A percentile compares a stretch with the other conserved stretches of the same genome.
Evolutionary conservation across 2,329 filamentous ascomycete species (phyloP).

Genomic region (Bipolaris victoriae): DNA sequence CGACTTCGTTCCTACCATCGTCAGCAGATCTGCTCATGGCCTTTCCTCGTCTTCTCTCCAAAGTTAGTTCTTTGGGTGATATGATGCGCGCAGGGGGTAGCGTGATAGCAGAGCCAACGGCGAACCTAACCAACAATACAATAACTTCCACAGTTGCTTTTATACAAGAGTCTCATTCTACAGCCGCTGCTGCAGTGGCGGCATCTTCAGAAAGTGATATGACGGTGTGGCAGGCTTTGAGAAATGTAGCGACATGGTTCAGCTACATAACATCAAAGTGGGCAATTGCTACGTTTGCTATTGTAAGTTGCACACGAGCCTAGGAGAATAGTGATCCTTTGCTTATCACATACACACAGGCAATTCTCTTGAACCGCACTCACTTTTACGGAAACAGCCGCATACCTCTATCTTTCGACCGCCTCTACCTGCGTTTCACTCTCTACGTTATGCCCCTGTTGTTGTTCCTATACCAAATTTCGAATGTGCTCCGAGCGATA

Average conservation of each 20-base stretch:
- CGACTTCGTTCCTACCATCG: slow-evolving; percentile 59
- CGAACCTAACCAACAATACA: slow-evolving; percentile 50
- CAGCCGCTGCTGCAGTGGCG: slow-evolving; percentile 50
- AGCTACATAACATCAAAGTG: slow-evolving; percentile 72
- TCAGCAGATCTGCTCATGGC: slow-evolving; percentile 72
- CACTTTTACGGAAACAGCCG: slow-evolving; percentile 92
- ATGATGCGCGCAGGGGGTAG: slow-evolving; percentile 62
- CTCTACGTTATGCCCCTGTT: slow-evolving; percentile 43
- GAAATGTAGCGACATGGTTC: slow-evolving; percentile 84
- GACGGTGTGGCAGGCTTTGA: slow-evolving; percentile 59
- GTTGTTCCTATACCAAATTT: slow-evolving; percentile 63
- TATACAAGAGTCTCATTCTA: slow-evolving; percentile 50
- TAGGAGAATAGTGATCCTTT: neutral
- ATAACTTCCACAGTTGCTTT: slow-evolving; percentile 48
- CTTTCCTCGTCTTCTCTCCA: slow-evolving; percentile 72
- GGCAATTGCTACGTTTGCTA: slow-evolving; percentile 85
- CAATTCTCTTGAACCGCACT: slow-evolving; percentile 86
- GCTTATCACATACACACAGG: slow-evolving; percentile 53
- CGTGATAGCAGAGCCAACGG: slow-evolving; percentile 66
- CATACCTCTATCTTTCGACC: slow-evolving; percentile 75
- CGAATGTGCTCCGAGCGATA: slow-evolving; percentile 78
- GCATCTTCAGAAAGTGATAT: slow-evolving; percentile 37
- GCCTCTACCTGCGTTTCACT: slow-evolving; percentile 58
- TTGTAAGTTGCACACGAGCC: slow-evolving; percentile 55
- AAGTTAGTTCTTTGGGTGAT: slow-evolving; percentile 69